Percentiles rank a stretch among this genome's conserved stretches.
phyloP scores from a whole-genome alignment of 2,329 filamentous ascomycete species.

The Aspergillus sp. region DNA sequence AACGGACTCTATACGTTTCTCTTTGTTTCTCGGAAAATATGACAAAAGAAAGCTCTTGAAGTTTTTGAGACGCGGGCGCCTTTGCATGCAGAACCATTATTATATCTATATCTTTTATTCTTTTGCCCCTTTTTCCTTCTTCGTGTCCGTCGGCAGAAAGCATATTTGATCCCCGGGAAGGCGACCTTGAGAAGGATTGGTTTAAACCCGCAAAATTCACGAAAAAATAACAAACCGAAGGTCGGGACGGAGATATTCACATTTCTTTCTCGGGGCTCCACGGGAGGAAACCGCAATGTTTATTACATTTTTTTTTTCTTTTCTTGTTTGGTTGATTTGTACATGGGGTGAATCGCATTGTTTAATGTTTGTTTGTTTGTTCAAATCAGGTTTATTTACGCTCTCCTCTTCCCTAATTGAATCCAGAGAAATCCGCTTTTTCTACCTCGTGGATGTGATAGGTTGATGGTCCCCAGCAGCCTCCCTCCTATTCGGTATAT shows the following conservation, averaged over 20 bases:
- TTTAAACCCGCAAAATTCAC: conserved; percentile 13
- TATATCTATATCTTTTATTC: conserved; percentile 15
- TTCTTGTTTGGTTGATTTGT: conserved; percentile 12
- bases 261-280: not conserved
- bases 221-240: not conserved
- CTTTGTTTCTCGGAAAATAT: conserved; percentile 26
- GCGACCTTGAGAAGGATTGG: conserved; percentile 36
- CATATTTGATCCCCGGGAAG: conserved; percentile 29
- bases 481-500: not conserved
- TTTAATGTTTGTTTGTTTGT: conserved; percentile 10
- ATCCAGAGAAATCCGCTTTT: not conserved
- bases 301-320: conserved; percentile 13
- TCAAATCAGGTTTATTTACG: conserved; percentile 2
- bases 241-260: not conserved
- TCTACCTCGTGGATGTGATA: conserved; percentile 1
- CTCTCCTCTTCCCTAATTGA: not conserved
- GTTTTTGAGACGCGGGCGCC: conserved; percentile 24
- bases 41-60: conserved; percentile 26
- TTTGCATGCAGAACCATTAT: conserved; percentile 25
- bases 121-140: conserved; percentile 4
- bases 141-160: conserved; percentile 23
- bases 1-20: conserved; percentile 28
- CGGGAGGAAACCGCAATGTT: conserved; percentile 32
- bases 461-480: not conserved
- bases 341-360: conserved; percentile 6